These are phyloP conservation scores for Pseudoperonospora humuli DNA, from an alignment of 352 stramenopile species.

Conservation along the genomic window DNA sequence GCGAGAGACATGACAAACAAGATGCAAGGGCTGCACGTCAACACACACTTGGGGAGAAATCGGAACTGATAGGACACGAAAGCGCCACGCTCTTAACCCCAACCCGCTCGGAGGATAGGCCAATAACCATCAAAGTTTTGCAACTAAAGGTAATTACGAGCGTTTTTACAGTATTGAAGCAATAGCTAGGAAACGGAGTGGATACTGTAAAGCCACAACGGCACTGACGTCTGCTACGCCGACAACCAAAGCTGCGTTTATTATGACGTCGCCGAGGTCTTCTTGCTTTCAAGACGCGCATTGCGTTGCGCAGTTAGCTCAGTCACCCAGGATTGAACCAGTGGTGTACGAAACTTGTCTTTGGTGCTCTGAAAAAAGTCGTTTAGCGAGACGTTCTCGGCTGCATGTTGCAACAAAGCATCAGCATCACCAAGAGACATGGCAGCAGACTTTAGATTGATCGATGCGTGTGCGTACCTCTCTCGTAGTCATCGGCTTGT, in stretches of 20 bases:
- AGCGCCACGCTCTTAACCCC: conserved; percentile 11
- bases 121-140: too few species aligned
- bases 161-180: conserved; percentile 8
- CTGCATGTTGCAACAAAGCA: conserved; percentile 16
- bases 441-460: background rate
- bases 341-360: conserved; percentile 70
- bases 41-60: conserved; percentile 10
- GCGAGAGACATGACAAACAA: conserved; percentile 47
- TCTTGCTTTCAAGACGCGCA: conserved; percentile 18
- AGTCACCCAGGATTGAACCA: conserved; percentile 69
- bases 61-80: conserved; percentile 20
- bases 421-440: background rate
- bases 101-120: conserved; percentile 2
- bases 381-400: conserved; percentile 47
- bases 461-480: conserved; percentile 30
- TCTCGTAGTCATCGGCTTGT: conserved; percentile 90
- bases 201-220: too few species aligned
- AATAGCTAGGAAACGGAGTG: too few species aligned
- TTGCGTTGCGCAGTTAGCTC: conserved; percentile 55
- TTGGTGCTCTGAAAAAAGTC: conserved; percentile 82
- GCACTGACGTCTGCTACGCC: too few species aligned
- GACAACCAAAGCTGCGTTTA: too few species aligned
- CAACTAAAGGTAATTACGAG: conserved; percentile 8
- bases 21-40: background rate
- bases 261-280: conserved; percentile 1